Conservation (phyloP, 1,139 yeast genomes). For the Yamadazyma trypodendri region DNA sequence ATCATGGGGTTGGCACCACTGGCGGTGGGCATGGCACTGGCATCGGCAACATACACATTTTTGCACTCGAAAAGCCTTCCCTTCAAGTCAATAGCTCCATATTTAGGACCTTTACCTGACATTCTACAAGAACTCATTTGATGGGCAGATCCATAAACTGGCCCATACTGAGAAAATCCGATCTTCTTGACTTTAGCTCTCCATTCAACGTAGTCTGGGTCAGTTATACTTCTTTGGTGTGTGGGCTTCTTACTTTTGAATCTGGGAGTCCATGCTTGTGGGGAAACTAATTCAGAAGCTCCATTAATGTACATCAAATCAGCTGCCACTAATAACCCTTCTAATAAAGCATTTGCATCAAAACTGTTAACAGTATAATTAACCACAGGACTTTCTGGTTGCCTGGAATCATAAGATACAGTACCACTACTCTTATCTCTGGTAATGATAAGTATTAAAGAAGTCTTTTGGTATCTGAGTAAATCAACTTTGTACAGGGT, state of each 20-base stretch:
- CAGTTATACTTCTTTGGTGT: conserved; percentile 39
- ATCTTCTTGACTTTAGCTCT: conserved; percentile 26
- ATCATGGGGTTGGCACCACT: conserved; percentile 62
- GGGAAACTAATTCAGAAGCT: conserved; percentile 44
- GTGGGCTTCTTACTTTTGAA: conserved; percentile 43
- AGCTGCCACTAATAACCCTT: conserved; percentile 42
- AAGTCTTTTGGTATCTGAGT: conserved; percentile 38
- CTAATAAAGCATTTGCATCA: conserved; percentile 43
- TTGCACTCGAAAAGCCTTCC: conserved; percentile 55
- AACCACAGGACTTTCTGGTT: conserved; percentile 37
- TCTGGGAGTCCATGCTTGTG: conserved; percentile 37
- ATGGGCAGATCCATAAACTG: conserved; percentile 54
- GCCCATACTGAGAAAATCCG: conserved; percentile 29
- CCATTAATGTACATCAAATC: conserved; percentile 54
- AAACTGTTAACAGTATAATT: conserved; percentile 43
- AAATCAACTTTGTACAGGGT: conserved; percentile 32
- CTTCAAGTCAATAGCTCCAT: conserved; percentile 49
- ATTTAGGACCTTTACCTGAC: conserved; percentile 46
- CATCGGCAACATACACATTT: conserved; percentile 56
- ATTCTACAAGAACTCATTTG: conserved; percentile 62
- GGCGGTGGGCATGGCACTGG: conserved; percentile 58
- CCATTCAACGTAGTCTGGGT: conserved; percentile 50
- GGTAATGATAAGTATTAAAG: conserved; percentile 47
- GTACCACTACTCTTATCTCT: conserved; percentile 49
- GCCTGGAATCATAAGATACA: conserved; percentile 33